Base-by-base conservation (phyloP, 495 filamentous ascomycete species). In the Neurospora pannonica region DNA sequence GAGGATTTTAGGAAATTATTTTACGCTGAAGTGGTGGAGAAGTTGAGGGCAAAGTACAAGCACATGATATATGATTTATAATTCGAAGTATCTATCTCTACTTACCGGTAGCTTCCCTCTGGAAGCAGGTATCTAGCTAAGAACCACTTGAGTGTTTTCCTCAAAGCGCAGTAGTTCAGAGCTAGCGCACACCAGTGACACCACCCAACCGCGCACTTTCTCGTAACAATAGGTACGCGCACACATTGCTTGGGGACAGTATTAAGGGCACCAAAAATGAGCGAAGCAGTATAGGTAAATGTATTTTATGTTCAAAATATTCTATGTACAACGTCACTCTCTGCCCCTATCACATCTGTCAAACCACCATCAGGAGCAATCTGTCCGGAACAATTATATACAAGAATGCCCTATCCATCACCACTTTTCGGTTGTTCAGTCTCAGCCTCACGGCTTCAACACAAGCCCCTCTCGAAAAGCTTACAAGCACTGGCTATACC, bases 401-500 rank as follows among this genome's bases (percentile, higher is more conserved):
- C 54, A 67, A 67, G 24, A 34, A 67, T 9, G 21, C 54, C 15
- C 28, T 38, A 39, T 39, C 38, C 38, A 39, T 39, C 38, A 13
- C 13, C 38, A 39, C 38, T 15, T 13, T 39, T 39, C 38, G 38
- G 13, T 13, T 13, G 38, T 40, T 17, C 15, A 17, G 15, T 42
- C 15, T 17, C 39, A 40, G 39, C 39, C 39, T 40, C 13, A 5
- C 13, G 5, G 39, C 39, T 40, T 40, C 13, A 40, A 40, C 40
- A 6, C 3, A 4, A 54, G 28, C 24, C 11, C 11, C 24, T 48
- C 8, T 19, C 11, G 24, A 62, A 7, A 62, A 62, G 13, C 67
- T 76, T 78, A 82, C 72, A 85, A 72, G 71, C 84, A 82, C 78
- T 87, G 85, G 42, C 74, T 78, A 75, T 86, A 86, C 70, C 75